Evolutionary conservation across 257 asterid species (phyloP), one percentile per base, ranked within the genome.

Genomic region (Ballota nigra): DNA sequence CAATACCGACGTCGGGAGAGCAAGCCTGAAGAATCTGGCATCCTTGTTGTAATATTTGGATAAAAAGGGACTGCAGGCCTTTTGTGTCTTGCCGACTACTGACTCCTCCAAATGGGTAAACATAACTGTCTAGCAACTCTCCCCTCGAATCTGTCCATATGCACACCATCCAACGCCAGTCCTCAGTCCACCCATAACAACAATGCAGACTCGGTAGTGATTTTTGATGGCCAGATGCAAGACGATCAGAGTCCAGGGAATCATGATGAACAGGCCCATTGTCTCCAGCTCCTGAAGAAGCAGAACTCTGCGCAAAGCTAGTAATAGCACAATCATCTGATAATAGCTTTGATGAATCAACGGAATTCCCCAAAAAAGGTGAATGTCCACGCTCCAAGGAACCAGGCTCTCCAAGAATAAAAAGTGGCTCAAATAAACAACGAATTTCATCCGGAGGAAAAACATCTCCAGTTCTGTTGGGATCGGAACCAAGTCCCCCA

Each of bases 161-260:
- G 84, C 92, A 89, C 60, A 92, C 96, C 90, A 95, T 79, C 98
- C 99, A 95, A 43, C 98, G 97, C 99, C 99, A 95, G 86, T 95
- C 99, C 78, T 95, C 99, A 61, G 98, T 92, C 99, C 99, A 95
- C 53, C 97, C 99, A 82, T 95, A 95, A 84, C 99, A 92, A 80
- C 99, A 95, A 80, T 95, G 99, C 78, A 95, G 82, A 77, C 95
- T 88, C 22, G 98, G 96, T 63, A 86, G 85, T 69, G 88, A 63
- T 85, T 87, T 92, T 62, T 81, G 96, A 80, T 83, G 84, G 69
- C 90, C 86, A 74, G 95, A 76, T 36, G 89, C 88, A 78, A 84
- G 82, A 62, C 89, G 85, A 85, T 92, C 98, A 18, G 91, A 77
- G 75, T 85, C 93, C 65, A 84, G 40, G 68, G 94, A 78, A 59